Evolutionary conservation across 805 yeast species (phyloP), one percentile per base, ranked within the genome.

Genomic region (Barnettozyma siamensis): DNA sequence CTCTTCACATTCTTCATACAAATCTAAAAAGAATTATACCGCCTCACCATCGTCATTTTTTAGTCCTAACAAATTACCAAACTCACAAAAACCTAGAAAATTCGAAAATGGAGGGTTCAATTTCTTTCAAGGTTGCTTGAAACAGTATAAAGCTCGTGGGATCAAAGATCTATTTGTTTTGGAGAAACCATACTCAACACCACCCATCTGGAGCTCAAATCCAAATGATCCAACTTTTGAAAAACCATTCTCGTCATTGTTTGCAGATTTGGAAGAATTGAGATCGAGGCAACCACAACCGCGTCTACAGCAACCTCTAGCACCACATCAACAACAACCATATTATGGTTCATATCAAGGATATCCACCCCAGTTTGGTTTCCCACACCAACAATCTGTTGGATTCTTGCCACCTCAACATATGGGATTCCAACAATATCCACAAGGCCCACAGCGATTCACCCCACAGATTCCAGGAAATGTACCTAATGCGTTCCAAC

Each of bases 181-280:
- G 45, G 88, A 80, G 49, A 76, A 69, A 51, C 79, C 93, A 7
- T 86, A 74, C 58, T 69, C 70, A 31, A 81, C 91, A 0, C 80
- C 86, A 9, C 94, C 94, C 38, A 81, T 89, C 0, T 85, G 94
- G 94, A 68, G 36, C 76, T 79, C 27, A 8, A 30, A 34, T 33
- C 35, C 40, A 26, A 28, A 31, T 17, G 45, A 44, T 33, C 51
- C 52, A 28, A 51, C 50, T 3, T 60, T 73, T 19, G 83, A 76
- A 33, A 78, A 74, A 43, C 68, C 82, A 2, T 76, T 77, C 60
- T 72, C 68, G 41, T 61, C 66, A 15, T 58, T 75, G 31, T 78
- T 79, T 61, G 74, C 80, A 3, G 67, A 67, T 41, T 29, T 42
- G 8, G 48, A 49, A 9, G 32, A 40, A 13, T 5, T 42, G 6